Conservation (phyloP, 805 yeast genomes). For the Yarrowia osloensis region DNA sequence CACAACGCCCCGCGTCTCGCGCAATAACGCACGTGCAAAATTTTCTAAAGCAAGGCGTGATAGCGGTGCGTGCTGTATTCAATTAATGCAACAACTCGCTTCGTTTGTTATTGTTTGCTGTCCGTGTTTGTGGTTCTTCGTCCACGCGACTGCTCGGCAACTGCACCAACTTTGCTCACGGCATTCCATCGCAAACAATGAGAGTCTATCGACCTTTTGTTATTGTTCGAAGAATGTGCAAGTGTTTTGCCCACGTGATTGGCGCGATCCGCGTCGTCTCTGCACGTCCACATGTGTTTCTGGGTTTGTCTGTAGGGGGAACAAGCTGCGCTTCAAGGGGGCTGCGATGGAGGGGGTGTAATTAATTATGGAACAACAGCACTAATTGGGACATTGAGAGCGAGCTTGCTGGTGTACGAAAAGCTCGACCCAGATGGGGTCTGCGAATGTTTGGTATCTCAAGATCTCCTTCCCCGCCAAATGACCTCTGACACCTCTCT, state of each 20-base stretch:
- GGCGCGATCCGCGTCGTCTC: conserved; percentile 22
- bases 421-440: too few relatives aligned
- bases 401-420: too few relatives aligned
- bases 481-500: neutral
- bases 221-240: conserved; percentile 2
- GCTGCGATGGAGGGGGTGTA: neutral
- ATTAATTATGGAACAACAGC: too few relatives aligned
- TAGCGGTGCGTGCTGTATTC: neutral
- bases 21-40: conserved; percentile 12
- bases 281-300: conserved; percentile 10
- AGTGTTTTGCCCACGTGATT: conserved; percentile 9
- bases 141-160: neutral
- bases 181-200: conserved; percentile 1
- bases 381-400: too few relatives aligned
- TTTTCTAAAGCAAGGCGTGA: neutral
- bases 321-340: neutral
- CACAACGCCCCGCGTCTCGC: neutral
- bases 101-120: neutral
- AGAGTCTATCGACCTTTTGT: conserved; percentile 14
- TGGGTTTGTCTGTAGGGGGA: neutral
- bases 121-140: neutral
- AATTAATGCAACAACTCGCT: neutral
- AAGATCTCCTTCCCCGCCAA: neutral
- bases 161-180: neutral
- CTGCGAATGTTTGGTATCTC: too few relatives aligned